Base-by-base conservation (phyloP, 345 rosid genomes). In the Eucalyptus pumila region DNA sequence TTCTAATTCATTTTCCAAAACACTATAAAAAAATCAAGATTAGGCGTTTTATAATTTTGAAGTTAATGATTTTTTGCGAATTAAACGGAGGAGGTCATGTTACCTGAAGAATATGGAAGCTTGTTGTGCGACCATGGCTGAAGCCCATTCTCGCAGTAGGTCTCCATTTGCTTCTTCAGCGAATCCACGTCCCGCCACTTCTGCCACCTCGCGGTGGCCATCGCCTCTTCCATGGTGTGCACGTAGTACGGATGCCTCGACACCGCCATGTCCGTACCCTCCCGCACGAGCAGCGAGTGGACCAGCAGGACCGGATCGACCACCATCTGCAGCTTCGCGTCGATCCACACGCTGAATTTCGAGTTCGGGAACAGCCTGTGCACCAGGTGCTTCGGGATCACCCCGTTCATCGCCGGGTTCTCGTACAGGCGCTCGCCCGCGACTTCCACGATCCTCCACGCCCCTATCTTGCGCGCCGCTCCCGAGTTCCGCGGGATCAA, bases 201-300 rank as follows among this genome's bases (percentile, higher is more conserved):
- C 95, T 93, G 95, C 99, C 99, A 96, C 93, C 99, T 93, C 2
- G 98, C 98, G 1, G 99, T 97, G 17, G 99, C 99, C 93, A 97
- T 91, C 1, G 99, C 99, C 90, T 97, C 99, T 89, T 97, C 99
- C 97, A 97, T 94, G 2, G 99, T 95, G 89, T 97, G 93, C 24
- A 91, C 80, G 62, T 90, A 96, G 88, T 91, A 95, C 0, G 99
- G 99, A 88, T 97, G 99, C 58, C 88, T 95, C 2, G 99, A 96
- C 56, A 97, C 91, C 0, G 99, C 99, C 90, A 97, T 94, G 90
- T 97, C 99, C 11, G 40, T 94, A 4, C 91, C 91, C 49, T 93
- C 90, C 21, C 93, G 87, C 26, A 96, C 93, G 23, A 97, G 90
- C 44, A 96, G 91, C 3, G 99, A 88, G 90, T 97, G 98, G 52